Evolutionary conservation across 805 yeast species (phyloP), one percentile per base, ranked within the genome.

Genomic region (Candida nitratophila): DNA sequence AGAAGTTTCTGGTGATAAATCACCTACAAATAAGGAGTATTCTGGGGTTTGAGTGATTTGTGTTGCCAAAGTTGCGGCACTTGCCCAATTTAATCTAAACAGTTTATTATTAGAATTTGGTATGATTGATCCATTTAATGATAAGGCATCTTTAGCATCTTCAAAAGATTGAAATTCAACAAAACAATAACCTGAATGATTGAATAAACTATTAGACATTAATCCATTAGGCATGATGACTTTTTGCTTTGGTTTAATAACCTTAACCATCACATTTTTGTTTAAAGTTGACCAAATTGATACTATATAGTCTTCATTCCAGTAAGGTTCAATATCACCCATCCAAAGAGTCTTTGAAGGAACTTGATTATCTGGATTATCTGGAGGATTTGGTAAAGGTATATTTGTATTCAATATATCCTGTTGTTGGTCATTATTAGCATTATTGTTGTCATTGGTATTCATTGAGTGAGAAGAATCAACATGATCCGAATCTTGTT

Each of bases 251-350:
- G 69, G 70, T 46, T 77, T 77, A 47, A 85, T 85, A 33, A 85
- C 68, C 60, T 84, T 85, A 26, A 83, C 89, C 26, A 68, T 61
- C 24, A 85, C 91, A 27, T 67, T 58, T 51, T 75, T 77, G 44
- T 74, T 71, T 41, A 79, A 53, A 22, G 74, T 64, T 27, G 69
- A 68, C 88, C 89, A 83, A 60, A 86, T 68, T 39, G 77, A 66
- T 41, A 71, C 68, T 15, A 77, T 67, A 21, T 78, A 77, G 3
- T 65, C 68, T 57, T 84, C 93, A 56, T 82, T 87, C 55, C 83
- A 76, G 77, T 83, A 77, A 1, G 91, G 87, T 56, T 85, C 91
- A 51, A 85, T 66, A 61, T 85, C 93, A 11, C 95, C 95, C 95
- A 85, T 85, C 95, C 95, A 85, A 29, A 85, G 65, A 1, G 95